Evolutionary conservation across 1,284 basidiomycete species (phyloP).

Genomic region (Melampsora larici-populina): DNA sequence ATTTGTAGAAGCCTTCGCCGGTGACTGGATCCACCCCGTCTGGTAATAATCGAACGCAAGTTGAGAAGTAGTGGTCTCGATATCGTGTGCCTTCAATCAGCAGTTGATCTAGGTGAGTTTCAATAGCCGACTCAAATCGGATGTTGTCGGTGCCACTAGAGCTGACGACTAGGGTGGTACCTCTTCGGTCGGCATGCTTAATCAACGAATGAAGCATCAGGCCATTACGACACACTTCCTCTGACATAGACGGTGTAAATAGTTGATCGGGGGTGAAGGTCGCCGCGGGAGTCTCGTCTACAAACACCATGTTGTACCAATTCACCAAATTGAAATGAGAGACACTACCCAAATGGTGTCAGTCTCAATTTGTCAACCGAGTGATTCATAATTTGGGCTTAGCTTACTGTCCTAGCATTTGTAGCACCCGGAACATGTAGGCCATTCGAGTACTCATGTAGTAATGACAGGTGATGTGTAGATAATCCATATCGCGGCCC

Average conservation of each 20-base stretch:
- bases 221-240: no score
- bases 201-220: no score
- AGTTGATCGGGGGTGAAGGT: background rate
- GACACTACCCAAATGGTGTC: background rate
- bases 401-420: background rate
- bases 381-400: background rate
- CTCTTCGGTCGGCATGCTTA: no score
- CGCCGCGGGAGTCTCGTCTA: background rate
- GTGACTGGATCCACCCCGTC: background rate
- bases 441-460: no score
- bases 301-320: no score
- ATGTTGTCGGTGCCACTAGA: no score
- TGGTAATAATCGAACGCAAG: no score
- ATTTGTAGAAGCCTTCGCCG: background rate
- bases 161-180: no score
- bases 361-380: background rate
- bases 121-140: background rate
- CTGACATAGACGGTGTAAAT: background rate
- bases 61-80: background rate
- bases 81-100: background rate
- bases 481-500: no score
- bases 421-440: background rate
- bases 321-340: background rate
- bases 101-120: background rate
- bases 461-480: no score